phyloP scores from a whole-genome alignment of 176 grass and related monocot genomes.

The Ananas comosus region DNA sequence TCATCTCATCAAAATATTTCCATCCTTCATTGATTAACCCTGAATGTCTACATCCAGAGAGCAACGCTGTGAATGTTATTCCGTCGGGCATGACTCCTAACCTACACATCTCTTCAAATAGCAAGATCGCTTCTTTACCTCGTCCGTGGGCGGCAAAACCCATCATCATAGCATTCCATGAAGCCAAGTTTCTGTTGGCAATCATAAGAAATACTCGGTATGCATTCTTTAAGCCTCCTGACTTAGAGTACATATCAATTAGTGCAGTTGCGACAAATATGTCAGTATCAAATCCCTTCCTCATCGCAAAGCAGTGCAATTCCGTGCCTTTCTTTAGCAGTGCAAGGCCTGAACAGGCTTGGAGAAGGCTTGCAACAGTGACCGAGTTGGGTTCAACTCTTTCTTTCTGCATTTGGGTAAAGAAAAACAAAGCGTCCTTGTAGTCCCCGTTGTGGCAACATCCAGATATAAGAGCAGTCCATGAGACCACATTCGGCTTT shows the following conservation, averaged over 20 bases:
- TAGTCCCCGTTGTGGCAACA: constrained; percentile 57
- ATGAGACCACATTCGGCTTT: constrained; percentile 53
- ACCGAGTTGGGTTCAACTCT: constrained; percentile 42
- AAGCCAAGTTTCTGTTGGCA: constrained; percentile 51
- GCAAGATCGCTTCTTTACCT: constrained; percentile 28
- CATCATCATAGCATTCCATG: constrained; percentile 71
- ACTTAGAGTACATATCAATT: constrained; percentile 67
- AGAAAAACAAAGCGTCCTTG: constrained; percentile 43
- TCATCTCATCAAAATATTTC: constrained; percentile 70
- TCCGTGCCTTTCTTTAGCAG: constrained; percentile 67
- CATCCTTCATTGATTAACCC: constrained; percentile 56
- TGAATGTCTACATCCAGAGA: constrained; percentile 66
- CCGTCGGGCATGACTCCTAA: constrained; percentile 47
- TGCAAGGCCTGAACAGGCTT: constrained; percentile 44
- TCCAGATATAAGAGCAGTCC: constrained; percentile 62
- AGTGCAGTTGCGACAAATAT: constrained; percentile 45
- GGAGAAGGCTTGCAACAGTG: constrained; percentile 44
- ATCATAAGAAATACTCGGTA: constrained; percentile 34
- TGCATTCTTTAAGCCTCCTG: constrained; percentile 40
- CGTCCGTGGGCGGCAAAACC: constrained; percentile 55
- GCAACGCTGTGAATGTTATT: constrained; percentile 69
- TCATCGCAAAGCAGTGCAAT: constrained; percentile 46
- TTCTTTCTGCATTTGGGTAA: constrained; percentile 58
- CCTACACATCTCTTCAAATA: constrained; percentile 53
- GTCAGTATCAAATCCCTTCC: constrained; percentile 37